These are phyloP conservation scores for Saccharum spontaneum DNA, from an alignment of 176 grass and related monocot genomes.

Conservation along the genomic window DNA sequence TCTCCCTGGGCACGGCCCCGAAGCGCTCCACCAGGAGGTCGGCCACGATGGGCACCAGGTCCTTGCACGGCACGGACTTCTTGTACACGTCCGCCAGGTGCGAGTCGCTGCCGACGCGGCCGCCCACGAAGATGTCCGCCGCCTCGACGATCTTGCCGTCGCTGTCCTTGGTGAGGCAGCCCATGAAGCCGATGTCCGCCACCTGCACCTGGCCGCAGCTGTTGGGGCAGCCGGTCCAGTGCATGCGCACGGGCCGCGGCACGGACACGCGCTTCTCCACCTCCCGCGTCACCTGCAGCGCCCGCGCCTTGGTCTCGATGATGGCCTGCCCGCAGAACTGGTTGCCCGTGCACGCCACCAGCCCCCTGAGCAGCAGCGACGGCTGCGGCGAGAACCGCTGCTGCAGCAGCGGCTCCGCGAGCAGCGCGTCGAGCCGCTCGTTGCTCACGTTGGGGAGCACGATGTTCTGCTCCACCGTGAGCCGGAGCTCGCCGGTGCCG, in stretches of 20 bases:
- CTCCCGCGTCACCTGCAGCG: constrained; percentile 74
- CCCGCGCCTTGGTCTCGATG: constrained; percentile 87
- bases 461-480: constrained; percentile 95
- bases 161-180: constrained; percentile 65
- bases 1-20: constrained; percentile 56
- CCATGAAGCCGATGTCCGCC: constrained; percentile 96
- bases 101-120: constrained; percentile 85
- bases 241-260: constrained; percentile 62
- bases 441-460: constrained; percentile 79
- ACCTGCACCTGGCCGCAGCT: constrained; percentile 97
- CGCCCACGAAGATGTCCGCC: constrained; percentile 70
- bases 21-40: constrained; percentile 79
- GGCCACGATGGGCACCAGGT: constrained; percentile 69
- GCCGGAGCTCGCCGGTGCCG: constrained; percentile 71
- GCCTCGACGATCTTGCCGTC: constrained; percentile 71
- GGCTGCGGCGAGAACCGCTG: constrained; percentile 63
- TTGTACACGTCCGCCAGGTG: constrained; percentile 74
- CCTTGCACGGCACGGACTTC: constrained; percentile 81
- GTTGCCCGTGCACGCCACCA: constrained; percentile 86
- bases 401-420: constrained; percentile 65
- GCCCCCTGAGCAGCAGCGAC: constrained; percentile 61
- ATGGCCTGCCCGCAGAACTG: constrained; percentile 98
- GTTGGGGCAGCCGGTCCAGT: constrained; percentile 86
- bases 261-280: constrained; percentile 72
- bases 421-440: constrained; percentile 46